Conservation (phyloP, 139 green algal genomes). For the Coelastrella sp. region DNA sequence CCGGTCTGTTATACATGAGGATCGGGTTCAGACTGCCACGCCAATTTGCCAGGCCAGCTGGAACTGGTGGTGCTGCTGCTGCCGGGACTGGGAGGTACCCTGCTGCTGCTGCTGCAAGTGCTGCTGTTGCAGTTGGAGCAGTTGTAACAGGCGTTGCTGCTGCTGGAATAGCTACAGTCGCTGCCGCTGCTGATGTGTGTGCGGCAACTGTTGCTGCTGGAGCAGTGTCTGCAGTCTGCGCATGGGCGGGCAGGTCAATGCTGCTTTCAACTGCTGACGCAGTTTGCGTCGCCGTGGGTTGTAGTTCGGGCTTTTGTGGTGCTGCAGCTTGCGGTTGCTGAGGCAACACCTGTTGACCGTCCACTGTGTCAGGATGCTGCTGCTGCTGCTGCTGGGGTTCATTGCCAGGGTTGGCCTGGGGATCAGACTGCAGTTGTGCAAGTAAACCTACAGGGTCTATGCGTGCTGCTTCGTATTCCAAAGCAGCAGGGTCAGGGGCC, state of each 20-base stretch:
- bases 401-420: not conserved
- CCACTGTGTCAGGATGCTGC: not conserved
- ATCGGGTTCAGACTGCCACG: not conserved
- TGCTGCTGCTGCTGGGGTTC: conserved; percentile 2
- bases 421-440: not conserved
- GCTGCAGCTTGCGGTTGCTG: too few relatives aligned
- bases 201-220: not conserved
- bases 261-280: too few relatives aligned
- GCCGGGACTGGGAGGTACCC: not conserved
- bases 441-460: not conserved
- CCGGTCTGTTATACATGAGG: conserved; percentile 4
- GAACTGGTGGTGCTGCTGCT: not conserved
- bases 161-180: not conserved
- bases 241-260: too few relatives aligned
- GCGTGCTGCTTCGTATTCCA: not conserved
- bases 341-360: not conserved
- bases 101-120: not conserved
- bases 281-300: too few relatives aligned
- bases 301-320: too few relatives aligned
- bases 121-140: not conserved
- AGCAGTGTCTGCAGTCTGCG: too few relatives aligned
- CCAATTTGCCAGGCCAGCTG: not conserved
- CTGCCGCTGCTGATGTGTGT: not conserved
- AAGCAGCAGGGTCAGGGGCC: too few relatives aligned
- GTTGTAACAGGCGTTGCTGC: not conserved